Evolutionary conservation across 2,329 filamentous ascomycete species (phyloP), one percentile per base, ranked within the genome.

Genomic region (Dissoconium aciculare): DNA sequence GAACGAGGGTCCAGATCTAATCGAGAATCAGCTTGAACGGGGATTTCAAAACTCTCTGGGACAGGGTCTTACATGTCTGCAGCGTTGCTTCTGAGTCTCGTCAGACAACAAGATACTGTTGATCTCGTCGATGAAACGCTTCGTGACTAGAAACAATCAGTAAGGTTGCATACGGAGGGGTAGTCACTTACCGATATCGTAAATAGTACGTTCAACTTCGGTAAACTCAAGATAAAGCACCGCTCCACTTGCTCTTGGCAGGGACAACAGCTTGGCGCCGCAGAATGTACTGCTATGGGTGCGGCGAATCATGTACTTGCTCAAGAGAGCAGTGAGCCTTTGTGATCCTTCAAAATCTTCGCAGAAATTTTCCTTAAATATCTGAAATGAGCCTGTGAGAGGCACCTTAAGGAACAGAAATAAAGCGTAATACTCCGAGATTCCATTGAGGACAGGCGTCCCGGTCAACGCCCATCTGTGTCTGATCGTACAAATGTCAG

Each of bases 241-340:
- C 2, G 43, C 45, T 30, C 66, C 55, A 5, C 51, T 51, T 0
- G 70, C 61, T 10, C 51, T 48, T 0, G 70, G 71, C 0, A 75
- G 54, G 5, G 60, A 63, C 11, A 74, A 45, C 1, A 76, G 63
- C 0, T 67, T 64, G 0, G 58, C 52, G 2, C 60, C 57, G 36
- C 74, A 67, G 11, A 74, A 54, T 0, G 49, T 59, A 32, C 69
- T 66, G 2, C 51, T 49, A 46, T 73, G 67, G 0, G 68, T 72
- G 4, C 68, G 58, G 4, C 69, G 57, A 11, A 69, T 57, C 62
- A 74, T 67, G 31, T 68, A 60, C 35, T 52, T 56, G 1, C 47
- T 43, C 0, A 64, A 46, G 4, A 57, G 53, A 2, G 51, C 46
- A 2, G 53, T 40, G 1, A 64, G 47, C 3, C 54, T 51, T 21